These are phyloP conservation scores for Corinectria fuckeliana DNA, from an alignment of 2,329 filamentous ascomycete genomes.

Conservation along the genomic window DNA sequence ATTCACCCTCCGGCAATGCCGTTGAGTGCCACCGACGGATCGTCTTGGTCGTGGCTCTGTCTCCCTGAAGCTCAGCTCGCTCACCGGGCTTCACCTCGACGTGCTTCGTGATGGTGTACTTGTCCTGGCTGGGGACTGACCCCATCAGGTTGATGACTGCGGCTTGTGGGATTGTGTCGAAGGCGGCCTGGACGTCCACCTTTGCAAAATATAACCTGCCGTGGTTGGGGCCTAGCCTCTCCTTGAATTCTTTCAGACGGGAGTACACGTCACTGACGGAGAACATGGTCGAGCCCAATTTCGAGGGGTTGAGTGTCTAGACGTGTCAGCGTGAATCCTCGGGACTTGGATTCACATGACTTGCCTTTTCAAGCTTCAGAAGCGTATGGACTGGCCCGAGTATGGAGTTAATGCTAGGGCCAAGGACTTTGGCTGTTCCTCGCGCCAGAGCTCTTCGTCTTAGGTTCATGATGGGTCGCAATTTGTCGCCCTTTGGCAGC, in stretches of 20 bases:
- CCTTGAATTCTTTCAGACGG: constrained; percentile 74
- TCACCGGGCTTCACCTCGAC: constrained; percentile 68
- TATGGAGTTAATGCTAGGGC: constrained; percentile 53
- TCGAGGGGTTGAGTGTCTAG: constrained; percentile 57
- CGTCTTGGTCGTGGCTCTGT: constrained; percentile 43
- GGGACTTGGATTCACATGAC: neutral
- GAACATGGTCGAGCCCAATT: constrained; percentile 80
- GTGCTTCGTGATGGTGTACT: constrained; percentile 77
- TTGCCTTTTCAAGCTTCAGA: constrained; percentile 79
- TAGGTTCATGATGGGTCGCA: constrained; percentile 89
- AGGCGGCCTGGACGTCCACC: constrained; percentile 88
- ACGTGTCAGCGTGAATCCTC: constrained; percentile 16
- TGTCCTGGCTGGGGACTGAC: constrained; percentile 60
- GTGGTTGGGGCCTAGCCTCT: constrained; percentile 47
- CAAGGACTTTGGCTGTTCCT: constrained; percentile 68
- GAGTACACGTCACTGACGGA: constrained; percentile 82
- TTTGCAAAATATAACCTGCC: constrained; percentile 83
- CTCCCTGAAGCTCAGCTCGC: constrained; percentile 28
- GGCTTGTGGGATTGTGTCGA: constrained; percentile 91
- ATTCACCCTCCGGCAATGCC: constrained; percentile 53
- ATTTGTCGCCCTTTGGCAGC: constrained; percentile 77
- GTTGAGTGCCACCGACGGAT: constrained; percentile 59
- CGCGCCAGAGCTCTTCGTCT: constrained; percentile 65
- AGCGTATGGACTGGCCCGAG: constrained; percentile 78
- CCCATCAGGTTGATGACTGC: constrained; percentile 72